A percentile compares a stretch with the other conserved stretches of the same genome.
Evolutionary conservation across 208 protist species (phyloP).

Genomic region (Leishmania martiniquensis): DNA sequence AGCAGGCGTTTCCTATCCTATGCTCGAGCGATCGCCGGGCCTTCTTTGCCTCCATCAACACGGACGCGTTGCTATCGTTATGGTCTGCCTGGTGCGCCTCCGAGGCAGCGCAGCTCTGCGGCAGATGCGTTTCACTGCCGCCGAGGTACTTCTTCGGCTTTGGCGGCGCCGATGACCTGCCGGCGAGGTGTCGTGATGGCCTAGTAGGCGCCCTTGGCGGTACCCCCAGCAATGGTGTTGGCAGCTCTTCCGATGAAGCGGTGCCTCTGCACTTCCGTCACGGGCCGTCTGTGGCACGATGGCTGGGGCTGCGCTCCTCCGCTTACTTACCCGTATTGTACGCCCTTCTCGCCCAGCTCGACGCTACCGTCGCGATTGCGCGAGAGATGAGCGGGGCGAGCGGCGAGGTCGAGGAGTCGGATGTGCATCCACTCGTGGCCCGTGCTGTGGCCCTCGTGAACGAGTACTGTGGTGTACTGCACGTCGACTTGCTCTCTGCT

Average conservation of each 20-base stretch:
- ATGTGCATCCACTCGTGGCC: not conserved
- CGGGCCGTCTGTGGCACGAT: conserved; percentile 7
- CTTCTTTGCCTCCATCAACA: conserved; percentile 10
- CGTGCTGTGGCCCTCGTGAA: conserved; percentile 14
- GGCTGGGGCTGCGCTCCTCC: conserved; percentile 18
- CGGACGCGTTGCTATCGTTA: not conserved
- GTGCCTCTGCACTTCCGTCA: conserved; percentile 12
- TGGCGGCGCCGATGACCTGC: not conserved
- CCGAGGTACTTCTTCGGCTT: not conserved
- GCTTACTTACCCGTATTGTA: conserved; percentile 24
- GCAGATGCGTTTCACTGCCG: too few species aligned
- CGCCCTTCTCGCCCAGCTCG: conserved; percentile 11
- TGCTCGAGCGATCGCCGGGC: conserved; percentile 24
- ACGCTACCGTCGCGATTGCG: not conserved
- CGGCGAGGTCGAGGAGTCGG: not conserved
- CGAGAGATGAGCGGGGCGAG: not conserved
- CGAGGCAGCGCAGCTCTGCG: too few species aligned
- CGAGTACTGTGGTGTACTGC: conserved; percentile 11
- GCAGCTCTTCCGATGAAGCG: not conserved
- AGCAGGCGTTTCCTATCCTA: conserved; percentile 13
- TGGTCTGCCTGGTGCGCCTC: conserved; percentile 1
- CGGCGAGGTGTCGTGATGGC: not conserved
- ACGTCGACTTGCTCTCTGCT: conserved; percentile 7
- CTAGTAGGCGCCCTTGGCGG: not conserved
- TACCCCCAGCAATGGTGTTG: not conserved